Percentiles rank a stretch among this genome's conserved stretches.
Evolutionary conservation across 23 red algal species (phyloP).

Genomic region (Gracilariopsis chorda): DNA sequence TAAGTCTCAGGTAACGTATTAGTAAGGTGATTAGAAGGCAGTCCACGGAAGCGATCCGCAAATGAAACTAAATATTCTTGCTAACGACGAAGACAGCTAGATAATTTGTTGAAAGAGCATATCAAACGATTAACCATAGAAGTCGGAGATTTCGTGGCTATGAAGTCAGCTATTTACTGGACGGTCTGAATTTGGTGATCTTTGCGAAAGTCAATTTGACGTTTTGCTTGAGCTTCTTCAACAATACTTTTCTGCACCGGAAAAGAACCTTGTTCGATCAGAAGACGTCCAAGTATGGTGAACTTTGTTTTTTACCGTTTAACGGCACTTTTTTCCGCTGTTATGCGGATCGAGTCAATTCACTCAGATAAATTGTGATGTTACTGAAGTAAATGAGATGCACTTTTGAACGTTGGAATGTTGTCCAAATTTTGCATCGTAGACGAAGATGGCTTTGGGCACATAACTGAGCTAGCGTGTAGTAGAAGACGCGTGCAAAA

Average conservation of each 20-base stretch:
- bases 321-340: not conserved
- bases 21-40: not conserved
- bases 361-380: not conserved
- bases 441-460: too few relatives aligned
- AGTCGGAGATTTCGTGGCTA: not conserved
- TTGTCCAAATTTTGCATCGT: not conserved
- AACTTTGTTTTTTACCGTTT: not conserved
- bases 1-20: not conserved
- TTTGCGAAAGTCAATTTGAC: not conserved
- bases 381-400: not conserved
- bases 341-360: not conserved
- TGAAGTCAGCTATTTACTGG: not conserved
- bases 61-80: not conserved
- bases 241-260: not conserved
- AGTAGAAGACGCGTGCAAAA: too few relatives aligned
- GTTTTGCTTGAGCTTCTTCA: not conserved
- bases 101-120: too few relatives aligned
- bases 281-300: not conserved
- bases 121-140: constrained; percentile 9
- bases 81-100: not conserved
- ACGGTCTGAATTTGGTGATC: not conserved
- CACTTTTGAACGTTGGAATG: not conserved
- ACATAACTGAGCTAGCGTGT: too few relatives aligned
- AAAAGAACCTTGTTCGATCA: not conserved
- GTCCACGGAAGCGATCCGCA: not conserved